Evolutionary conservation across 805 yeast genomes (phyloP).

Genomic region (Yarrowia divulgata): DNA sequence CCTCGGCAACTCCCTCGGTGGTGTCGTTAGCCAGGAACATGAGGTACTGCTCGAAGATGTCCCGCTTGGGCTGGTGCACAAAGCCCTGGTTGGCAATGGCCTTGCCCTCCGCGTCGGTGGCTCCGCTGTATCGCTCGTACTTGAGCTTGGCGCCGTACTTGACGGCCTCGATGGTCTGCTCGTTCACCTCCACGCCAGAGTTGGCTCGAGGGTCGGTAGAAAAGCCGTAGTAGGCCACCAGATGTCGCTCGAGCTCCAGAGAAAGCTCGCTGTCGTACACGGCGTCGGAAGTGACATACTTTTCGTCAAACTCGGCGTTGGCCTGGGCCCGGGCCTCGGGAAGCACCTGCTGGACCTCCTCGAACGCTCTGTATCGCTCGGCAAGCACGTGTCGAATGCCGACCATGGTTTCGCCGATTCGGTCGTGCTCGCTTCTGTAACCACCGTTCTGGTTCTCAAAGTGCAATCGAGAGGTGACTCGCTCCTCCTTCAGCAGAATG

Average conservation of each 20-base stretch:
- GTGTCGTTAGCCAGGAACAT: slow-evolving; percentile 58
- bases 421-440: slow-evolving; percentile 52
- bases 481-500: slow-evolving; percentile 74
- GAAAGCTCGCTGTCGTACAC: slow-evolving; percentile 65
- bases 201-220: slow-evolving; percentile 54
- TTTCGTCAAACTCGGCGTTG: slow-evolving; percentile 62
- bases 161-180: slow-evolving; percentile 59
- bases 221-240: slow-evolving; percentile 84
- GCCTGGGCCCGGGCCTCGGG: slow-evolving; percentile 57
- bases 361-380: slow-evolving; percentile 80
- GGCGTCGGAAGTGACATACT: slow-evolving; percentile 63
- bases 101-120: slow-evolving; percentile 43
- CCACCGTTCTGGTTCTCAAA: slow-evolving; percentile 44
- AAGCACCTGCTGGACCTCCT: slow-evolving; percentile 61
- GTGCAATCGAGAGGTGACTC: slow-evolving; percentile 57
- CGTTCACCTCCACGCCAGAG: slow-evolving; percentile 56
- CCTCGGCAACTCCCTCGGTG: slow-evolving; percentile 53
- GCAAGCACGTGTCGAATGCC: slow-evolving; percentile 84
- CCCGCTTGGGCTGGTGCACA: slow-evolving; percentile 44
- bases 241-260: slow-evolving; percentile 78
- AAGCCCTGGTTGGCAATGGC: slow-evolving; percentile 44
- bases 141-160: slow-evolving; percentile 73
- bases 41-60: slow-evolving; percentile 58
- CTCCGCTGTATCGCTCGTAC: slow-evolving; percentile 57
- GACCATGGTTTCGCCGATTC: slow-evolving; percentile 70